Evolutionary conservation across 768 basidiomycete genomes (phyloP), one percentile per base, ranked within the genome.

Genomic region (Rhodotorula toruloides): DNA sequence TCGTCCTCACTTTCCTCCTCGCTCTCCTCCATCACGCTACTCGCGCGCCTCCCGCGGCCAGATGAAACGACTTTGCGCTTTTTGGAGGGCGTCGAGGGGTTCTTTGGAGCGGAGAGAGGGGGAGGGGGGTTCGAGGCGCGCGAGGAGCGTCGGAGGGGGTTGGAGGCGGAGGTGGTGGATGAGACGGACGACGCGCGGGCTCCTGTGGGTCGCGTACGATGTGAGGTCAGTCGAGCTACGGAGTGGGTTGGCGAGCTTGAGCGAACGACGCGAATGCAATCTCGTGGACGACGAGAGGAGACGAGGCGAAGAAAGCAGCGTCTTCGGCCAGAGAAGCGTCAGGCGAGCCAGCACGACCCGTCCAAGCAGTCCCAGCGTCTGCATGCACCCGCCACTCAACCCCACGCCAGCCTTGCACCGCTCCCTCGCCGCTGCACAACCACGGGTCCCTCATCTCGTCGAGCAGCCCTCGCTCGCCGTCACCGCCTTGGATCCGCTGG

Each of bases 11-110:
- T n/a, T n/a, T n/a, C n/a, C n/a, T n/a, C n/a, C n/a, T n/a, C n/a
- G n/a, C n/a, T n/a, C n/a, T n/a, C n/a, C n/a, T n/a, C n/a, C n/a
- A 25, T 37, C 6, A 16, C 36, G 36, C 16, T 27, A 22, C 21
- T 52, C 31, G 32, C 27, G 6, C 54, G n/a, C n/a, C n/a, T n/a
- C n/a, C n/a, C n/a, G n/a, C n/a, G n/a, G n/a, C n/a, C n/a, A n/a
- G n/a, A n/a, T n/a, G n/a, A n/a, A n/a, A n/a, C n/a, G n/a, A n/a
- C 48, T 32, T 64, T 65, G 36, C 64, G 60, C 56, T 65, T 70
- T 34, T 39, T 37, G 5, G 25, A 16, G 44, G 47, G 42, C 46
- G 48, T 63, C 21, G 29, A 14, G 32, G 61, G 49, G 36, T 54
- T 54, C 14, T 43, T 40, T 1, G 65, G 53, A 0, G 66, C 31